Percentiles rank a stretch among this genome's conserved stretches.
These are phyloP conservation scores for Taxawa tesnikishii DNA, from an alignment of 2,329 filamentous ascomycete genomes.

Conservation along the genomic window DNA sequence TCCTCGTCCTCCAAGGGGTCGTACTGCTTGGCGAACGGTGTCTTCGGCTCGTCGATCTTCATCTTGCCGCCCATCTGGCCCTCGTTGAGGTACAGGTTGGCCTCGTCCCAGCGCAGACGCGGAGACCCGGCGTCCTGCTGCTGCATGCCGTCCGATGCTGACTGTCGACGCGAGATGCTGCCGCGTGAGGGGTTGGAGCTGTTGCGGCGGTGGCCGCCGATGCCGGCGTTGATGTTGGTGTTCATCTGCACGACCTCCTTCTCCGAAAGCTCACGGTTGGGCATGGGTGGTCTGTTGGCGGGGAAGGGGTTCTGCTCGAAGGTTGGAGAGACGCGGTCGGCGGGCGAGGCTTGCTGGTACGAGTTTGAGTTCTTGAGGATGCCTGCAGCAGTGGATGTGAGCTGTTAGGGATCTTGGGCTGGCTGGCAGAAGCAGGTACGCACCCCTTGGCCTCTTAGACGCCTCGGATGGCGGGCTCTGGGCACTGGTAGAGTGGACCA, in stretches of 20 bases:
- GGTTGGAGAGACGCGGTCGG: slow-evolving; percentile 33
- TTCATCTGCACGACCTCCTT: slow-evolving; percentile 91
- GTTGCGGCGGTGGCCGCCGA: slow-evolving; percentile 65
- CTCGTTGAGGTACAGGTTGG: slow-evolving; percentile 92
- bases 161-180: slow-evolving; percentile 61
- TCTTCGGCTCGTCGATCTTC: slow-evolving; percentile 99
- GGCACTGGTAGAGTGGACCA: slow-evolving; percentile 16
- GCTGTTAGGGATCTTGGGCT: not conserved
- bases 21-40: slow-evolving; percentile 86
- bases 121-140: slow-evolving; percentile 48
- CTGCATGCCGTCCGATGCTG: slow-evolving; percentile 32
- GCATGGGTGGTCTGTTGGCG: slow-evolving; percentile 25
- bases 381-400: slow-evolving; percentile 38
- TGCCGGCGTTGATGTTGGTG: slow-evolving; percentile 82
- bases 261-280: slow-evolving; percentile 46
- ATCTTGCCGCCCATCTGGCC: slow-evolving; percentile 91
- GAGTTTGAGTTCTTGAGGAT: slow-evolving; percentile 82
- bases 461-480: slow-evolving; percentile 16
- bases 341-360: slow-evolving; percentile 44
- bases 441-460: slow-evolving; percentile 33
- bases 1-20: slow-evolving; percentile 80
- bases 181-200: slow-evolving; percentile 61
- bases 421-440: slow-evolving; percentile 3
- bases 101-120: slow-evolving; percentile 95
- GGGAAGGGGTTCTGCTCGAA: slow-evolving; percentile 18